Base-by-base conservation (phyloP, 768 basidiomycete genomes). In the Jaapia argillacea region DNA sequence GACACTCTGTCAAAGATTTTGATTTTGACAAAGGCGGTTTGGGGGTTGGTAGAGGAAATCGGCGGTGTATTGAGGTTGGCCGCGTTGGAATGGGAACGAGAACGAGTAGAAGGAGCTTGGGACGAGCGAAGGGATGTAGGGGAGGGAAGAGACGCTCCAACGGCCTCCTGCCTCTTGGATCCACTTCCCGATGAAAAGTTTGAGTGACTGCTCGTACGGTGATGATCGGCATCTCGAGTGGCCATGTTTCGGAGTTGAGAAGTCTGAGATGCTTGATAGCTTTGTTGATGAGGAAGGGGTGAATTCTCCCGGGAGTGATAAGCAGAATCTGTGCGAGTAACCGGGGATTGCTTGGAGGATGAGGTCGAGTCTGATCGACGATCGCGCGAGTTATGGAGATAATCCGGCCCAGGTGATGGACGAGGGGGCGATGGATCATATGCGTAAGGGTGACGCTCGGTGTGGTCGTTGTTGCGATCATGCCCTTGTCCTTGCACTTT, bases 1-100 rank as follows among this genome's bases (percentile, higher is more conserved):
- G 90, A 83, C 44, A 83, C 72, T 28, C 87, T 78, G 64, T 96
- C 88, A 59, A 96, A 96, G 36, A 99, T 90, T 66, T 99, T 99
- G 67, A 99, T 96, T 67, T 98, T 99, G 51, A 98, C 75, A 63
- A 92, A 98, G 20, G 93, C 86, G 12, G 81, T 79, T 55, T 87
- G 82, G 4, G 81, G 78, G 49, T 85, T 86, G 36, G 73, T 74
- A 14, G 81, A 77, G 40, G 86, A 89, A 53, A 89, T 84, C 18
- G 80, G 70, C 7, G 85, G 85, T 24, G 67, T 75, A 54, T 78
- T 85, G 42, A 77, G 54, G 47, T 62, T 79, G 24, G 56, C 59
- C 3, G 74, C 71, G 18, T 64, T 67, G 22, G 82, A 77, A 16
- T 73, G 71, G 16, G 81, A 79, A 20, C 74, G 75, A 16, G 58